These are phyloP conservation scores for Fusarium verticillioides DNA, from an alignment of 2,329 filamentous ascomycete species.

Conservation along the genomic window DNA sequence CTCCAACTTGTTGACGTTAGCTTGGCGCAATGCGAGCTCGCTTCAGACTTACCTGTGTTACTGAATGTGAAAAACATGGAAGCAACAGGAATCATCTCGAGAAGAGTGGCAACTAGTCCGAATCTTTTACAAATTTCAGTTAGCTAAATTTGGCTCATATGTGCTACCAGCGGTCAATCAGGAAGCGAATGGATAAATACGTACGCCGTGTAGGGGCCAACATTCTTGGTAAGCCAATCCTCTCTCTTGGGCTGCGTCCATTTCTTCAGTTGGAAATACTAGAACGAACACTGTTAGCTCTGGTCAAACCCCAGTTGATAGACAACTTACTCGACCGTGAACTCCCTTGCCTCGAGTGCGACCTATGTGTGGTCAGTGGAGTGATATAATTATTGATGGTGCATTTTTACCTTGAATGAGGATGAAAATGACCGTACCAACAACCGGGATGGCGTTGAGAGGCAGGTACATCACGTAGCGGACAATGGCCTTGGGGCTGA, in stretches of 20 bases:
- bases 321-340: slow-evolving; percentile 63
- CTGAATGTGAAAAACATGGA: slow-evolving; percentile 91
- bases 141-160: slow-evolving; percentile 2
- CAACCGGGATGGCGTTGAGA: slow-evolving; percentile 90
- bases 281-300: slow-evolving; percentile 6
- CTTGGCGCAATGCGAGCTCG: neutral
- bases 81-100: slow-evolving; percentile 86
- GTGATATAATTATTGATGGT: neutral
- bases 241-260: slow-evolving; percentile 75
- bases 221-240: slow-evolving; percentile 75
- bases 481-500: slow-evolving; percentile 72
- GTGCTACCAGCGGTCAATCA: slow-evolving; percentile 1
- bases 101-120: slow-evolving; percentile 75
- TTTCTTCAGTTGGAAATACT: slow-evolving; percentile 93
- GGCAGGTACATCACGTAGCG: slow-evolving; percentile 88
- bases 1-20: slow-evolving; percentile 70
- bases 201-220: slow-evolving; percentile 84
- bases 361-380: slow-evolving; percentile 48
- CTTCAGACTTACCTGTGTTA: slow-evolving; percentile 70
- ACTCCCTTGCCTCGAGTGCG: slow-evolving; percentile 60
- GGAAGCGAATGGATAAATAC: slow-evolving; percentile 47
- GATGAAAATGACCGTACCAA: slow-evolving; percentile 86
- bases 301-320: neutral
- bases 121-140: slow-evolving; percentile 66
- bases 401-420: slow-evolving; percentile 70